Evolutionary conservation across 2,329 filamentous ascomycete species (phyloP), one percentile per base, ranked within the genome.

Genomic region (Hirsutella thompsonii): DNA sequence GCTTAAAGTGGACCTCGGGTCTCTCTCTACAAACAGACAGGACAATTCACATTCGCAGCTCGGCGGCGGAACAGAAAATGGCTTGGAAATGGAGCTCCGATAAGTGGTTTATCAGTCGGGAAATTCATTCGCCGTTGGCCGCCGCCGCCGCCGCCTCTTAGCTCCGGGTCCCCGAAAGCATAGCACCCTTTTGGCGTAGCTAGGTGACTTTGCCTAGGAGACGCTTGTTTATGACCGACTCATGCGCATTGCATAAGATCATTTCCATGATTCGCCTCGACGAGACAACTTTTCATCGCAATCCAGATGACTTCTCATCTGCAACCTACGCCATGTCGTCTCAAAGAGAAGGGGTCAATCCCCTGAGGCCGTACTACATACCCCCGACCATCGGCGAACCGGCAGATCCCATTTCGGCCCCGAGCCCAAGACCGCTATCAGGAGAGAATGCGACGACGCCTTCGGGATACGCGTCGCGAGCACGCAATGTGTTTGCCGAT

Each of bases 401-500:
- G 28, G 50, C 60, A 34, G 61, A 64, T 32, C 48, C 58, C 36
- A 56, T 55, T 43, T 48, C 62, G 42, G 54, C 60, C 36, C 58
- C 64, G 20, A 60, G 56, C 40, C 63, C 69, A 37, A 68, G 66
- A 46, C 66, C 67, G 37, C 68, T 69, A 53, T 57, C 66, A 36
- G 59, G 63, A 42, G 58, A 59, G 52, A 65, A 67, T 63, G 60
- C 64, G 50, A 61, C 55, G 39, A 56, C 47, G 44, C 56, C 47
- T 38, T 53, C 54, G 28, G 46, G 51, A 40, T 61, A 62, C 45
- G 58, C 57, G 44, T 56, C 60, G 44, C 77, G 83, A 54, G 86
- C 88, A 47, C 83, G 88, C 60, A 83, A 92, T 58, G 81, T 94
- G 45, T 79, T 95, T 46, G 81, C 82, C 40, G 90, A 96, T 56